Conservation (phyloP, 805 yeast species). For the Candida ascalaphidarum region DNA sequence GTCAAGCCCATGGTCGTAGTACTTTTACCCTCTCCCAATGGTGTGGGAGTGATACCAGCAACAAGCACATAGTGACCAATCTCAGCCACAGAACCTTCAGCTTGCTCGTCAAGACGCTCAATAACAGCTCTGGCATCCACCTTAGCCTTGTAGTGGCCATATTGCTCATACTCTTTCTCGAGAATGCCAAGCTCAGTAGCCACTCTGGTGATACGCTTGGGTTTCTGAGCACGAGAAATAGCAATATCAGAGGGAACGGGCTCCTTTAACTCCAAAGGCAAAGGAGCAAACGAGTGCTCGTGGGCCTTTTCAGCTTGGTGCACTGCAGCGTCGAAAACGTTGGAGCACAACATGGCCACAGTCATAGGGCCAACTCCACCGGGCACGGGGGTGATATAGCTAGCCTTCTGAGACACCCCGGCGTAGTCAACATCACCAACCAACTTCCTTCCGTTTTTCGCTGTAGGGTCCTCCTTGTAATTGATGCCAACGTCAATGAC, state of each 20-base stretch:
- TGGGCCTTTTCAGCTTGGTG: constrained; percentile 41
- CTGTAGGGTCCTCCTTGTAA: constrained; percentile 66
- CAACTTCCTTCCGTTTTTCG: constrained; percentile 70
- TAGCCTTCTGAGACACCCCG: constrained; percentile 52
- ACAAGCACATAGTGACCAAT: constrained; percentile 87
- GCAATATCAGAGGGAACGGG: constrained; percentile 92
- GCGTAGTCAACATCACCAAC: constrained; percentile 95
- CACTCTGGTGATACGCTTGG: constrained; percentile 68
- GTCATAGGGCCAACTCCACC: constrained; percentile 99
- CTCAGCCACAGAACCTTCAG: constrained; percentile 53
- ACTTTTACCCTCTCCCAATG: constrained; percentile 95
- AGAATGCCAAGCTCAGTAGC: constrained; percentile 80
- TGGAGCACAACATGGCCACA: constrained; percentile 87
- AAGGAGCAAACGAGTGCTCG: constrained; percentile 43
- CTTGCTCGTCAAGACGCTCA: constrained; percentile 45
- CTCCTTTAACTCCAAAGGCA: constrained; percentile 37
- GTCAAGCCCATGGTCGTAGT: constrained; percentile 95
- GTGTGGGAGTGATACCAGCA: constrained; percentile 97
- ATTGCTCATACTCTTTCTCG: constrained; percentile 74
- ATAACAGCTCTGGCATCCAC: constrained; percentile 41
- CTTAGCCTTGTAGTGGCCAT: constrained; percentile 87
- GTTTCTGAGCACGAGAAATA: constrained; percentile 81
- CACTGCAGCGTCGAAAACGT: constrained; percentile 75
- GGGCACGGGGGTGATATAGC: constrained; percentile 89
- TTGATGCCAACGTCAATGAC: constrained; percentile 95